These are phyloP conservation scores for Trichoderma sp. DNA, from an alignment of 2,329 filamentous ascomycete species.

Conservation along the genomic window DNA sequence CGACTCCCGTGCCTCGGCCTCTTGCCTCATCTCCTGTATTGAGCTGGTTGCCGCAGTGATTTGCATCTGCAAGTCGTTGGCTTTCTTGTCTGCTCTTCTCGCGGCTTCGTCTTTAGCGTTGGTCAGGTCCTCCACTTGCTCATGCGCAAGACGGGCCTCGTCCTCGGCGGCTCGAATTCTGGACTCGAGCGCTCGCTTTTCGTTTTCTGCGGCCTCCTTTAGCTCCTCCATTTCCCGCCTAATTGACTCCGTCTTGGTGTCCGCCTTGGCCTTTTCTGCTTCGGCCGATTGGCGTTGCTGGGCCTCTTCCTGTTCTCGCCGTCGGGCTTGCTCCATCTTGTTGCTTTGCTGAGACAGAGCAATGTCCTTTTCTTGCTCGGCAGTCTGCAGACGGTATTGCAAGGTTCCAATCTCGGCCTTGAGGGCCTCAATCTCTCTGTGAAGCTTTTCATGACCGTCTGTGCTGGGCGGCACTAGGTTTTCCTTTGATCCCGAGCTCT, in stretches of 20 bases:
- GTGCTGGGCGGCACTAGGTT: constrained; percentile 60
- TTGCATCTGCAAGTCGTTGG: constrained; percentile 56
- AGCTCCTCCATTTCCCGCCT: constrained; percentile 55
- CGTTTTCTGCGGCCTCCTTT: constrained; percentile 51
- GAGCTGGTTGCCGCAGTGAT: constrained; percentile 48
- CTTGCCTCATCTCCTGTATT: constrained; percentile 60
- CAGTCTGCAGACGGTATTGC: constrained; percentile 81
- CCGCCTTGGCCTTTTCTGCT: constrained; percentile 51
- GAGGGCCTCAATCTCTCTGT: constrained; percentile 69
- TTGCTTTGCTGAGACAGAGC: constrained; percentile 75
- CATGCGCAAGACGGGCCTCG: constrained; percentile 70
- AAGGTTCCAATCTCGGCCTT: constrained; percentile 88
- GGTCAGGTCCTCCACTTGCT: constrained; percentile 75
- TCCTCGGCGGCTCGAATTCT: constrained; percentile 71
- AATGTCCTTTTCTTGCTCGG: constrained; percentile 86
- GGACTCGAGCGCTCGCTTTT: constrained; percentile 67
- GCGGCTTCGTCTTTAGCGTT: constrained; percentile 69
- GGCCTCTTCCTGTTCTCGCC: constrained; percentile 83
- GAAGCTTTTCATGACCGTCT: constrained; percentile 60
- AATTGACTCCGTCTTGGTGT: constrained; percentile 51
- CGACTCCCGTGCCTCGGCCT: constrained; percentile 56
- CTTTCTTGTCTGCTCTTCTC: constrained; percentile 57
- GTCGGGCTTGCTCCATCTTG: constrained; percentile 77
- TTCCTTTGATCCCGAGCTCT: constrained; percentile 60
- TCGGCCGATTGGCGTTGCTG: constrained; percentile 64